Evolutionary conservation across 2,329 filamentous ascomycete species (phyloP).

Genomic region (Calonectria henricotiae): DNA sequence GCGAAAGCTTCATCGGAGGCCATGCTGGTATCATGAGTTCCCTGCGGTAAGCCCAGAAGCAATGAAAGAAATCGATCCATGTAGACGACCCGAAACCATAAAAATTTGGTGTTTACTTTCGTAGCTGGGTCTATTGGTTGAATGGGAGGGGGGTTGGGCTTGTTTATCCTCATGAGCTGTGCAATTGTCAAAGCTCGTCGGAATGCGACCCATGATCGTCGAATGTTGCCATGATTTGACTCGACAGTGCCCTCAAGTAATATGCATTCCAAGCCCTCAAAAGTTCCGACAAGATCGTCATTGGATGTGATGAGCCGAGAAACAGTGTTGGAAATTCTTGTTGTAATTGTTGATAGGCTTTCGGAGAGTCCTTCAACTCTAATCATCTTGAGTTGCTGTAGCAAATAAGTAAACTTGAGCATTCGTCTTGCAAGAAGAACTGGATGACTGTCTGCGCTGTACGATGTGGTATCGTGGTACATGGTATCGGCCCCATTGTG

Average conservation of each 20-base stretch:
- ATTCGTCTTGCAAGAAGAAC: neutral
- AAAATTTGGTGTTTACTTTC: neutral
- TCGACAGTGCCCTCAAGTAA: neutral
- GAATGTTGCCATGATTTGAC: constrained; percentile 6
- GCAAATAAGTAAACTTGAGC: neutral
- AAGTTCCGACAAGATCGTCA: neutral
- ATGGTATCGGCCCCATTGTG: neutral
- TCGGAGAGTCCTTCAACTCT: neutral
- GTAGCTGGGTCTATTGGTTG: neutral
- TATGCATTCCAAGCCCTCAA: constrained; percentile 9
- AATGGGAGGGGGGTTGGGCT: neutral
- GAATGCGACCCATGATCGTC: neutral
- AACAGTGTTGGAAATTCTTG: neutral
- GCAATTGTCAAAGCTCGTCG: neutral
- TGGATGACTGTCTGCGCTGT: neutral
- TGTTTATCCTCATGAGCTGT: constrained; percentile 20
- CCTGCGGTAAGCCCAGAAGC: constrained; percentile 3
- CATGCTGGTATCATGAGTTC: neutral
- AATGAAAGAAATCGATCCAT: constrained; percentile 6
- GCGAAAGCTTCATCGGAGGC: neutral
- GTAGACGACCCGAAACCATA: constrained; percentile 9
- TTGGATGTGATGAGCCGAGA: neutral
- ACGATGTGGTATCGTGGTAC: neutral
- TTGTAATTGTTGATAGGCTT: neutral
- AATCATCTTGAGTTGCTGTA: neutral